Conservation (phyloP, 164 flowering plant species). For the Sextonia rubra region DNA sequence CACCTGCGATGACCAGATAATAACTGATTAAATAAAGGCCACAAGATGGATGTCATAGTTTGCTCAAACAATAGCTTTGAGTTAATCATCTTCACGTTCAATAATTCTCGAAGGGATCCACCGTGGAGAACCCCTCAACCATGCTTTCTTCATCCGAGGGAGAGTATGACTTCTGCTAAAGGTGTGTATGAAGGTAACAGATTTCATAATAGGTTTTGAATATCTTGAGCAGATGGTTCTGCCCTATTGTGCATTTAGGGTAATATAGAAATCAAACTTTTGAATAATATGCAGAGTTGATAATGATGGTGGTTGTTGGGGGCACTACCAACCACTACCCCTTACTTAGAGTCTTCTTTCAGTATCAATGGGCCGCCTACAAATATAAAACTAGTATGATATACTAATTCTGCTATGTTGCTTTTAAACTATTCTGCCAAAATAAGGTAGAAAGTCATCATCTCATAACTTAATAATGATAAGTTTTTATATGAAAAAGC, state of each 20-base stretch:
- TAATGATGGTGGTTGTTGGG: too few relatives aligned
- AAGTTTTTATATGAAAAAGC: too few relatives aligned
- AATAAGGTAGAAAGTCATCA: too few relatives aligned
- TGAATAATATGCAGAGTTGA: too few relatives aligned
- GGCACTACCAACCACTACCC: too few relatives aligned
- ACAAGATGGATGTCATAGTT: neutral
- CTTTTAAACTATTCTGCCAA: too few relatives aligned
- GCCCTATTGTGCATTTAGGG: neutral
- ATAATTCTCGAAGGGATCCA: neutral
- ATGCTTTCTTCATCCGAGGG: neutral
- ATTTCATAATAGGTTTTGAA: neutral
- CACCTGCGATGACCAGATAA: conserved; percentile 42
- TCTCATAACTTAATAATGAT: too few relatives aligned
- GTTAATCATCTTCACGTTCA: neutral
- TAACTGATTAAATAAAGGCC: neutral
- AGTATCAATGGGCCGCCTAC: too few relatives aligned
- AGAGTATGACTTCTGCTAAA: neutral
- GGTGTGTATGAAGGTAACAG: neutral
- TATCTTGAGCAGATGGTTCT: neutral
- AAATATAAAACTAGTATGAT: too few relatives aligned
- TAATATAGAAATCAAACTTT: neutral
- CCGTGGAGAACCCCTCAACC: neutral
- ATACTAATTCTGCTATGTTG: too few relatives aligned
- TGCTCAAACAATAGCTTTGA: neutral
- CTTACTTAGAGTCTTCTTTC: too few relatives aligned